Evolutionary conservation across 768 basidiomycete genomes (phyloP), one percentile per base, ranked within the genome.

Genomic region (Phylloporus sp.): DNA sequence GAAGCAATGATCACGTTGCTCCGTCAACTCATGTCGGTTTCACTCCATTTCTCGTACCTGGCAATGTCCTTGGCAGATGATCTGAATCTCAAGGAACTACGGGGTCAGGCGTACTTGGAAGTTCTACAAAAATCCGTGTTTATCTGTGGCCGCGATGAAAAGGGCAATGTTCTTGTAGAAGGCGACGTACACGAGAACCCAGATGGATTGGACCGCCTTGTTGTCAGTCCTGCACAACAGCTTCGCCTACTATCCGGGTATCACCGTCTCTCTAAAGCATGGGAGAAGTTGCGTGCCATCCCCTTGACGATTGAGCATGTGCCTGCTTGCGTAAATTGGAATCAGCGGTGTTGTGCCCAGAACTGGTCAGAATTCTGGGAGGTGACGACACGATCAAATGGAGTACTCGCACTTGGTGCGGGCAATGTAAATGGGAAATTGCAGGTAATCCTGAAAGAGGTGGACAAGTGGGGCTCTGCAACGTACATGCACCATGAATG

Each of bases 401-500:
- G 74, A 4, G 79, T 88, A 26, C 72, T 88, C 29, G 67, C 71
- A 13, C 73, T 84, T 5, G 83, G 80, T 8, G 66, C 80, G 2
- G 82, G 85, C 28, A 85, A 89, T 60, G 84, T 88, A 29, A 63
- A 85, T 5, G 88, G 87, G 31, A 76, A 82, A 52, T 63, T 89
- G 58, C 79, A 71, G 60, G 72, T 79, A 52, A 74, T 89, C 31
- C 70, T 80, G 59, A 83, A 81, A 67, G 84, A 87, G 49, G 85
- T 83, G 52, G 86, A 86, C 50, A 73, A 80, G 47, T 83, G 82
- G 81, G 84, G 85, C 2, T 79, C 77, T 52, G 82, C 81, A 52
- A 81, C 83, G n/a, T 86, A 86, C 62, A 88, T 88, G 87, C 84
- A 88, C 59, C 82, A 80, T 50, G 87, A 88, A 50, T 89, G 87